Evolutionary conservation across 2,329 filamentous ascomycete genomes (phyloP).

Genomic region (Aphanocladium album): DNA sequence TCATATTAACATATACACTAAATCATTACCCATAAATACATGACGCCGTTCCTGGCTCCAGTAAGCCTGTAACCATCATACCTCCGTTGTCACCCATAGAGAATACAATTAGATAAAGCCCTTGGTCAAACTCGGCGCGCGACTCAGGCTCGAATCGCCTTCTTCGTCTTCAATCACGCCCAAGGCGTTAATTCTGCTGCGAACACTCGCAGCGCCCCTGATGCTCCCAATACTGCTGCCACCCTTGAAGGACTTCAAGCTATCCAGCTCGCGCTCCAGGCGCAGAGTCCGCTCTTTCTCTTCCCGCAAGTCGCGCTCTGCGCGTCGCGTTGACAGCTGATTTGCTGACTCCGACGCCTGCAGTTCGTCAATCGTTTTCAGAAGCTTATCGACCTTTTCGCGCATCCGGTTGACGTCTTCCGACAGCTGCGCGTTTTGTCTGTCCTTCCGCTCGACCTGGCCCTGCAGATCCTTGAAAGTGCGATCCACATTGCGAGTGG

Average conservation of each 20-base stretch:
- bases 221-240: slow-evolving; percentile 17
- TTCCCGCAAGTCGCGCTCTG: slow-evolving; percentile 84
- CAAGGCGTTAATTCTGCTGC: slow-evolving; percentile 30
- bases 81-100: not conserved
- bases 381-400: slow-evolving; percentile 85
- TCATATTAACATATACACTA: slow-evolving; percentile 12
- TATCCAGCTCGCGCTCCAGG: slow-evolving; percentile 84
- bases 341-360: slow-evolving; percentile 79
- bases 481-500: slow-evolving; percentile 86
- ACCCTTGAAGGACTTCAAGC: slow-evolving; percentile 68
- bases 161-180: slow-evolving; percentile 37
- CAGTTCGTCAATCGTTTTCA: slow-evolving; percentile 88
- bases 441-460: slow-evolving; percentile 90
- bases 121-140: slow-evolving; percentile 66
- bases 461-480: slow-evolving; percentile 88
- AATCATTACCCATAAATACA: slow-evolving; percentile 11
- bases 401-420: slow-evolving; percentile 82
- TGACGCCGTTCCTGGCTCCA: not conserved
- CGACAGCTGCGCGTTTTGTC: slow-evolving; percentile 71
- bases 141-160: slow-evolving; percentile 54
- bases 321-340: slow-evolving; percentile 76
- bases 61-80: not conserved
- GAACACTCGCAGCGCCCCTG: slow-evolving; percentile 37
- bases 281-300: slow-evolving; percentile 76
- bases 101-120: slow-evolving; percentile 58